phyloP scores from a whole-genome alignment of 345 rosid genomes.

The Euclidium syriacum region DNA sequence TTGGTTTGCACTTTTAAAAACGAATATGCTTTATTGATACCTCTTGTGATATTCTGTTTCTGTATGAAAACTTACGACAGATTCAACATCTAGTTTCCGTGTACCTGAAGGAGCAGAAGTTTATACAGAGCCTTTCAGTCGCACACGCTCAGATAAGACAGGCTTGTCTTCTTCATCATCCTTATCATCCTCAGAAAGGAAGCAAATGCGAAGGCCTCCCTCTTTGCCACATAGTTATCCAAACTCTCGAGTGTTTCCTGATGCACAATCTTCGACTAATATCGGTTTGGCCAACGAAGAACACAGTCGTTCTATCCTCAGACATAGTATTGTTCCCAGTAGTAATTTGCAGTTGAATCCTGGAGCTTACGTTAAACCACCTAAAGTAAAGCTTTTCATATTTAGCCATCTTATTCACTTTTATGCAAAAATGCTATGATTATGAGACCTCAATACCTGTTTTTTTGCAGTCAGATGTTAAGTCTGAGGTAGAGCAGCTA shows the following conservation, averaged over 20 bases:
- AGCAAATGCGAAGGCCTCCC: slow-evolving; percentile 9
- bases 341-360: slow-evolving; percentile 10
- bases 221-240: slow-evolving; percentile 17
- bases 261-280: slow-evolving; percentile 24
- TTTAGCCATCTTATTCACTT: background rate
- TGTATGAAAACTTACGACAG: slow-evolving; percentile 2
- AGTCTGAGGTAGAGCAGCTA: slow-evolving; percentile 59
- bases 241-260: slow-evolving; percentile 21
- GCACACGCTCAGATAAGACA: slow-evolving; percentile 20
- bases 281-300: slow-evolving; percentile 17
- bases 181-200: slow-evolving; percentile 19
- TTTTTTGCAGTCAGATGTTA: slow-evolving; percentile 45
- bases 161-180: slow-evolving; percentile 28
- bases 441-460: background rate
- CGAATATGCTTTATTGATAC: background rate
- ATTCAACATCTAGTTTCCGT: slow-evolving; percentile 27
- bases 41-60: background rate
- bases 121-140: slow-evolving; percentile 26
- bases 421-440: background rate
- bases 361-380: slow-evolving; percentile 9
- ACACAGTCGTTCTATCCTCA: slow-evolving; percentile 22
- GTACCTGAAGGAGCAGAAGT: slow-evolving; percentile 27
- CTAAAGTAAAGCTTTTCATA: slow-evolving; percentile 13
- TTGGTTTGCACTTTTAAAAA: background rate
- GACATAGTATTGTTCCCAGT: slow-evolving; percentile 14